Base-by-base conservation (phyloP, 108 stramenopile species). In the Skeletonema grethae region DNA sequence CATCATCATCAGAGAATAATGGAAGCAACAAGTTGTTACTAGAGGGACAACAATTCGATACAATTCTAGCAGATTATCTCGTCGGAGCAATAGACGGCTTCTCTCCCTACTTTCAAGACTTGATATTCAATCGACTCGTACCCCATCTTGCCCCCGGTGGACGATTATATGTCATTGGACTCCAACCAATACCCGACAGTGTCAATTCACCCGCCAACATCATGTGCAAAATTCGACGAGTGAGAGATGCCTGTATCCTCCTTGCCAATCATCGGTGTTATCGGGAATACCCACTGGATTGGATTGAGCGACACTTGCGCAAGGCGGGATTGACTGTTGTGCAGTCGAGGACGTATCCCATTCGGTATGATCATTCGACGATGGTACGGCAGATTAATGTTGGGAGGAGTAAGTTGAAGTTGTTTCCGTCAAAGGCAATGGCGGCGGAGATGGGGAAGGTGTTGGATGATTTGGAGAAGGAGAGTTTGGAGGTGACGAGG, bases 71-170 rank as follows among this genome's bases (percentile, higher is more conserved):
- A 9, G 98, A 98, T 65, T 98, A 98, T 69, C 72, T 98, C 24
- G 87, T 98, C 35, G 98, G 98, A 12, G 98, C 98, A 22, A 96
- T 98, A 75, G 98, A 97, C 67, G 97, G 97, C 7, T 98, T 98
- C 71, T 84, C 85, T 9, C 98, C 98, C 3, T 98, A 97, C 73
- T 82, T 87, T 55, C 98, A 98, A 82, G 96, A 98, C 72, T 56
- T 69, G 15, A 95, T 97, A 64, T 89, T 98, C 46, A 76, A 87
- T 13, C 82, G 96, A 38, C 82, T 99, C 28, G 61, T 78, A 18
- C 67, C 70, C 5, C 90, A 93, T 45, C 73, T 99, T 8, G 85
- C 84, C 30, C 96, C 97, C 0, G 95, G 94, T 15, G 98, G 98
- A 13, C 75, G 90, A 13, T 58, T 98, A 58, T 98, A 97, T 73